These are phyloP conservation scores for Seiridium cupressi DNA, from an alignment of 2,329 filamentous ascomycete species.

Conservation along the genomic window DNA sequence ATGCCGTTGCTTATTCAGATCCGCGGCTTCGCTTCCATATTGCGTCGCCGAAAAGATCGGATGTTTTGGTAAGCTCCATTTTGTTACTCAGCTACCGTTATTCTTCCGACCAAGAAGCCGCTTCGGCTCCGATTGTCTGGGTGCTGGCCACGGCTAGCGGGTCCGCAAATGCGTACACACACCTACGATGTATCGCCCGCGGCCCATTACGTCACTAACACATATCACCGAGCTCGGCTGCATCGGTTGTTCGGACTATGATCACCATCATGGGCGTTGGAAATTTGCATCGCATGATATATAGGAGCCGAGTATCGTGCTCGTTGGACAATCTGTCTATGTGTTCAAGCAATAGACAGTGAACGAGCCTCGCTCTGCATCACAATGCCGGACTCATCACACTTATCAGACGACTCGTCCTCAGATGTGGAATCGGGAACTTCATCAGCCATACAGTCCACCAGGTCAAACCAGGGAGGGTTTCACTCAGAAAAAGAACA, in stretches of 20 bases:
- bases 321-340: too few relatives aligned
- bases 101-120: not conserved
- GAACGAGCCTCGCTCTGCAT: too few relatives aligned
- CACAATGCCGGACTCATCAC: not conserved
- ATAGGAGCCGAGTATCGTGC: too few relatives aligned
- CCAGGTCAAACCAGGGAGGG: not conserved
- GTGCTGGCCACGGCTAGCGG: not conserved
- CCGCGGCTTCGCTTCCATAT: not conserved
- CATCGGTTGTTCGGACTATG: not conserved
- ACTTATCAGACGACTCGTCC: not conserved
- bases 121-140: not conserved
- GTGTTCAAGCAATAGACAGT: too few relatives aligned
- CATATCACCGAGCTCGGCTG: not conserved
- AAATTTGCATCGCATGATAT: too few relatives aligned
- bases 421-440: not conserved
- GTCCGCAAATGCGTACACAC: not conserved
- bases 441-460: not conserved
- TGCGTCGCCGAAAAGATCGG: not conserved
- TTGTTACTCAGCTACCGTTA: not conserved
- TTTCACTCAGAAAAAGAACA: slow-evolving; percentile 15
- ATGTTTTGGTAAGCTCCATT: not conserved
- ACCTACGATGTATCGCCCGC: not conserved
- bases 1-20: slow-evolving; percentile 13
- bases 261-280: too few relatives aligned
- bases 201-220: not conserved